Evolutionary conservation across 2,329 filamentous ascomycete genomes (phyloP).

Genomic region (Aureobasidium sp.): DNA sequence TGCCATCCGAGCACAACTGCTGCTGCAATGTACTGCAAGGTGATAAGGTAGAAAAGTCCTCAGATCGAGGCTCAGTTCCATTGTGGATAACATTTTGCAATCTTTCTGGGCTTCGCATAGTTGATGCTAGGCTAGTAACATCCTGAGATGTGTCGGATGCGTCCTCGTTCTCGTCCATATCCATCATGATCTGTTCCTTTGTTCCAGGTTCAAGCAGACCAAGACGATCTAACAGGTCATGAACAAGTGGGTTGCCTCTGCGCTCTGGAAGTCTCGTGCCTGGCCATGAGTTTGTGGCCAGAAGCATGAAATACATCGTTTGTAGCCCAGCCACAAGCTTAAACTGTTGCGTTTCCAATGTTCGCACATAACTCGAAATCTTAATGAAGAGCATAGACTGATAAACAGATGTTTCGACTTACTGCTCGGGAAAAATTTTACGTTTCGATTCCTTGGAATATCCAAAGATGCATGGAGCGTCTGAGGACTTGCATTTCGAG

Average conservation of each 20-base stretch:
- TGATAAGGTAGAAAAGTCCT: neutral
- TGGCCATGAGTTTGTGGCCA: slow-evolving; percentile 1
- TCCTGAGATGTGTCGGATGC: neutral
- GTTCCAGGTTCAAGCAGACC: neutral
- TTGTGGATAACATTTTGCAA: neutral
- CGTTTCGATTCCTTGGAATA: slow-evolving; percentile 2
- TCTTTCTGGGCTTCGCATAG: neutral
- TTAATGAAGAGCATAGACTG: neutral
- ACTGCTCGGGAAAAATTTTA: neutral
- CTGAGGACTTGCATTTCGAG: slow-evolving; percentile 1
- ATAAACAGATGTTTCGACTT: neutral
- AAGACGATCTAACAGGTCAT: neutral
- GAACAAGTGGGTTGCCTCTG: neutral
- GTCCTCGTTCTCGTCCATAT: neutral
- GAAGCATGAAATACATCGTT: slow-evolving; percentile 1
- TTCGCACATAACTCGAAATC: neutral
- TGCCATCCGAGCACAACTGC: neutral
- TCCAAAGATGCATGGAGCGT: slow-evolving; percentile 3
- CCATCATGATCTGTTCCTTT: too few relatives aligned
- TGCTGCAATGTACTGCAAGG: neutral
- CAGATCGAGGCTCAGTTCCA: neutral
- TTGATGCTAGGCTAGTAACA: neutral
- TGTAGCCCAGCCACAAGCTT: slow-evolving; percentile 5
- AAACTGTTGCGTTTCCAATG: neutral
- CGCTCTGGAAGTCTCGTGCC: neutral